Percentiles rank a stretch among this genome's conserved stretches.
Conservation (phyloP, 306 rosid genomes). For the Vigna trinervia region DNA sequence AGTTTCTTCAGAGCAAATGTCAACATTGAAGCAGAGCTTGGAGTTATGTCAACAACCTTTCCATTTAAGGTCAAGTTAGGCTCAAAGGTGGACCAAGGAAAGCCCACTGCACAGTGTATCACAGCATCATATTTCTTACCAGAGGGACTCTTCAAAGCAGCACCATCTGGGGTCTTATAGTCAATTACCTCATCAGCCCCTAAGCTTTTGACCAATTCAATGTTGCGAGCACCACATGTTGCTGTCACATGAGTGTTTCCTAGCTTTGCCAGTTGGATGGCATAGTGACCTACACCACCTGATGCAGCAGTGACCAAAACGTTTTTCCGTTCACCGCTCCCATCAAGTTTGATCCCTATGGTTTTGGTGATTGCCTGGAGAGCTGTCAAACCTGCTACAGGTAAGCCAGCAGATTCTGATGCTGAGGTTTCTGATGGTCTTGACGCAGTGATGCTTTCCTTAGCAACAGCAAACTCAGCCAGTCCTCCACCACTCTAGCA, state of each 20-base stretch:
- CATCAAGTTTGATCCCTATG: slow-evolving; percentile 62
- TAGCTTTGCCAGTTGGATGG: slow-evolving; percentile 83
- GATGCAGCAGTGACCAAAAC: slow-evolving; percentile 85
- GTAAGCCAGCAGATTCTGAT: slow-evolving; percentile 63
- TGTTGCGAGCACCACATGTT: slow-evolving; percentile 87
- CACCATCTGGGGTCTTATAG: slow-evolving; percentile 78
- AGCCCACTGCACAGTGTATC: slow-evolving; percentile 61
- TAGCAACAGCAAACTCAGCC: slow-evolving; percentile 66
- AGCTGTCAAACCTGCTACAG: slow-evolving; percentile 75
- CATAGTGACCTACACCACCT: slow-evolving; percentile 89
- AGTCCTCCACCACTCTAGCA: slow-evolving; percentile 78
- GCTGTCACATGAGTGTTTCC: slow-evolving; percentile 83
- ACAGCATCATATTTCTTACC: slow-evolving; percentile 72
- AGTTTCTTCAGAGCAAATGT: slow-evolving; percentile 61
- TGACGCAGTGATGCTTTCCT: slow-evolving; percentile 55
- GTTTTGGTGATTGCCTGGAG: slow-evolving; percentile 64
- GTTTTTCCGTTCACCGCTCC: slow-evolving; percentile 56
- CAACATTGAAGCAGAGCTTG: slow-evolving; percentile 44
- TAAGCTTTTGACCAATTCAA: slow-evolving; percentile 63
- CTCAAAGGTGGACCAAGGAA: slow-evolving; percentile 80
- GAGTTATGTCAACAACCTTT: slow-evolving; percentile 72
- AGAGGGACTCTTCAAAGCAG: slow-evolving; percentile 72
- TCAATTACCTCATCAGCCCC: slow-evolving; percentile 89
- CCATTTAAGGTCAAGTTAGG: slow-evolving; percentile 65
- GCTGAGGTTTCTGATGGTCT: slow-evolving; percentile 66